These are phyloP conservation scores for Colletotrichum liaoningense DNA, from an alignment of 2,329 filamentous ascomycete species.

Conservation along the genomic window DNA sequence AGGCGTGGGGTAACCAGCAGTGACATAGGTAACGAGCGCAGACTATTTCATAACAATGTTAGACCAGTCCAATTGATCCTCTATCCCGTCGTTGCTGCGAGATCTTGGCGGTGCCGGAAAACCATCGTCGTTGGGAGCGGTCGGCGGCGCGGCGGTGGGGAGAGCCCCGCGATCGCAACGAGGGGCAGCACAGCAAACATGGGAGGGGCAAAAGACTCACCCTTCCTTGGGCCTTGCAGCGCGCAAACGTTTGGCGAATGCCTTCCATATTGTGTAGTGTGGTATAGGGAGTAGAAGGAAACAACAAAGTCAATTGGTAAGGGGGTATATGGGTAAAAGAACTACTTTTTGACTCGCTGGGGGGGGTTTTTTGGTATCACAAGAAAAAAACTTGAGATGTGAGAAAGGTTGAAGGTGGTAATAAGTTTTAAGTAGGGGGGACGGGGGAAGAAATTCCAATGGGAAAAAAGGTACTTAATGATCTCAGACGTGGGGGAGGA, in stretches of 20 bases:
- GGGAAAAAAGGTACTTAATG: background rate
- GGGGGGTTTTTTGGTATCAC: background rate
- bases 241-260: slow-evolving; percentile 69
- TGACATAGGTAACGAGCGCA: slow-evolving; percentile 95
- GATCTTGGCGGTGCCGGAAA: background rate
- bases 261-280: slow-evolving; percentile 59
- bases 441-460: background rate
- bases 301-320: slow-evolving; percentile 2
- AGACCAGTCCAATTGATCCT: slow-evolving; percentile 6
- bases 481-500: slow-evolving; percentile 17
- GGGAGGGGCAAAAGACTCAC: slow-evolving; percentile 51
- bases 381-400: background rate
- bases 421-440: slow-evolving; percentile 17
- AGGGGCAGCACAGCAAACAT: slow-evolving; percentile 40
- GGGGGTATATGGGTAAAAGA: slow-evolving; percentile 10
- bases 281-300: background rate
- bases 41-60: slow-evolving; percentile 59
- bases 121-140: background rate
- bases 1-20: slow-evolving; percentile 89
- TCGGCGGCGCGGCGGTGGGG: background rate
- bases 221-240: slow-evolving; percentile 69
- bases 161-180: slow-evolving; percentile 35
- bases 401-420: slow-evolving; percentile 13
- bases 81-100: background rate
- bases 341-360: slow-evolving; percentile 13